Evolutionary conservation across 768 basidiomycete genomes (phyloP).

Genomic region (Mycena polygramma): DNA sequence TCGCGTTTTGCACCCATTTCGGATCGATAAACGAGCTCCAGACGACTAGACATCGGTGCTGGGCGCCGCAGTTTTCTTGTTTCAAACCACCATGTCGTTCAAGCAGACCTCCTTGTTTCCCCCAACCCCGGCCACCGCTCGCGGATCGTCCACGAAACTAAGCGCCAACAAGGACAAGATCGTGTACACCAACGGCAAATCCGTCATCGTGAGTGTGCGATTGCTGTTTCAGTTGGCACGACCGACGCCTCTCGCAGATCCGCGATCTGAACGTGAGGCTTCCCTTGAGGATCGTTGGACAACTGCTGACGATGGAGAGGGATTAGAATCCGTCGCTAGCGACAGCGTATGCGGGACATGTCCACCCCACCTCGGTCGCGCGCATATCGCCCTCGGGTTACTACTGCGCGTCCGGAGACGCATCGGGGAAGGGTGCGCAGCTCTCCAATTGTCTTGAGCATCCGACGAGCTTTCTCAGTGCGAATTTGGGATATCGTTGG

Average conservation of each 20-base stretch:
- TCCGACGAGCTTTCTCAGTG: constrained; percentile 57
- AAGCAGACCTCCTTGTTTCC: constrained; percentile 67
- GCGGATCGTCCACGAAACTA: constrained; percentile 81
- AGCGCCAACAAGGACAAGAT: constrained; percentile 83
- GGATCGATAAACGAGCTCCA: constrained; percentile 52
- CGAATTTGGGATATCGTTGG: constrained; percentile 95
- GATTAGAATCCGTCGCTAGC: constrained; percentile 75
- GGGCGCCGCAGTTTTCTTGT: constrained; percentile 2
- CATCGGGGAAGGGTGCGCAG: constrained; percentile 78
- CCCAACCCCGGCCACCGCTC: constrained; percentile 75
- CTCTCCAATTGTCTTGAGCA: background rate
- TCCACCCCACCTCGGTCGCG: constrained; percentile 88
- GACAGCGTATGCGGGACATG: constrained; percentile 82
- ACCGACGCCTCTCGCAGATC: constrained; percentile 60
- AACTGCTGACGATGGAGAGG: constrained; percentile 21
- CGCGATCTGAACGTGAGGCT: constrained; percentile 84
- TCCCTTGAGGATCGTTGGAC: background rate
- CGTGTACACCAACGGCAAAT: constrained; percentile 87
- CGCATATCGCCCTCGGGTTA: constrained; percentile 94
- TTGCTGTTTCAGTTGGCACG: constrained; percentile 1
- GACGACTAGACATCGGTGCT: constrained; percentile 63
- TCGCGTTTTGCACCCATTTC: background rate
- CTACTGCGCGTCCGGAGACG: constrained; percentile 94
- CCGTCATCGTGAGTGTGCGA: constrained; percentile 81
- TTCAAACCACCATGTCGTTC: constrained; percentile 50